Evolutionary conservation across 2,329 filamentous ascomycete species (phyloP).

Genomic region (Colletotrichum karsti): DNA sequence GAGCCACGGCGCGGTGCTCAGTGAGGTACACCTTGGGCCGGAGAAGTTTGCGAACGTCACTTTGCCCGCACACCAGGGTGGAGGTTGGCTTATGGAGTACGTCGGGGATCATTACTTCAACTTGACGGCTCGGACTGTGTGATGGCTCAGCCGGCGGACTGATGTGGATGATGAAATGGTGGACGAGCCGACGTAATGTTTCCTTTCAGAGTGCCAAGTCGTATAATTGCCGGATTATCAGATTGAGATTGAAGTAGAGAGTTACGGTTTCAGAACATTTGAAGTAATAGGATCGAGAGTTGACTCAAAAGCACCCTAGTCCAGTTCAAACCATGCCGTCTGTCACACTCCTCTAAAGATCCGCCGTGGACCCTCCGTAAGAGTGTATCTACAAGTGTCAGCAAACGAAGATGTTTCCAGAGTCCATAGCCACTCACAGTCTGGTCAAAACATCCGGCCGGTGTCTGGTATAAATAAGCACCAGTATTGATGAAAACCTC

Average conservation of each 20-base stretch:
- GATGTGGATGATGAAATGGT: not conserved
- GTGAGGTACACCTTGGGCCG: not conserved
- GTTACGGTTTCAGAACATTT: no score
- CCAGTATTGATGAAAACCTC: slow-evolving; percentile 66
- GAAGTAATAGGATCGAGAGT: no score
- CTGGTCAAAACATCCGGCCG: slow-evolving; percentile 65
- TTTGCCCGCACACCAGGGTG: not conserved
- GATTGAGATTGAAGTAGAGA: no score
- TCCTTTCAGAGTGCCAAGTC: no score
- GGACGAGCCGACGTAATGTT: no score
- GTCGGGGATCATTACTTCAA: not conserved
- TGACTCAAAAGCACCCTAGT: no score
- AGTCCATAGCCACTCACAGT: slow-evolving; percentile 50
- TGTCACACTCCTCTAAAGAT: no score
- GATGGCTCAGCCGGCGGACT: not conserved
- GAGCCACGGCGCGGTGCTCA: slow-evolving; percentile 3
- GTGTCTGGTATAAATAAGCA: slow-evolving; percentile 66
- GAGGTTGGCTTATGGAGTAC: slow-evolving; percentile 6
- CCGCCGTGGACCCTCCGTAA: slow-evolving; percentile 27
- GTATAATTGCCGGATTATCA: no score
- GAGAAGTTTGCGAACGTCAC: not conserved
- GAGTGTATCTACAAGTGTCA: slow-evolving; percentile 26
- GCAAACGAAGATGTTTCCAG: not conserved
- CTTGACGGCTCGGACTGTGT: not conserved
- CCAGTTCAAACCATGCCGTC: no score